A percentile compares a stretch with the other conserved stretches of the same genome.
Evolutionary conservation across 2,329 filamentous ascomycete species (phyloP).

Genomic region (Verticillium albo-atrum): DNA sequence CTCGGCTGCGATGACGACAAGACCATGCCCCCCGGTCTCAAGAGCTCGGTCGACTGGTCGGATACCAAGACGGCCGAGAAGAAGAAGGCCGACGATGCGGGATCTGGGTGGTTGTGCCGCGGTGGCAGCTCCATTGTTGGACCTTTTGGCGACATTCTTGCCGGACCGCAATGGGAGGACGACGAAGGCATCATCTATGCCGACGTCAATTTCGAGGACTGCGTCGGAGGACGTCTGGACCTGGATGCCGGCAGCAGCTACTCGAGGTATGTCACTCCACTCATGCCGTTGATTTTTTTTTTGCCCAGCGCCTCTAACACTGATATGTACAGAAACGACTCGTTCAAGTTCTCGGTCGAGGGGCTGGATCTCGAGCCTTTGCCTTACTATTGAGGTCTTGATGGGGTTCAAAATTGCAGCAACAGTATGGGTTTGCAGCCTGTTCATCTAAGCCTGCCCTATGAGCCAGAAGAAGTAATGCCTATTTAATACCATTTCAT

Average conservation of each 20-base stretch:
- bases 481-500: no score
- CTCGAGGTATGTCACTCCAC: conserved; percentile 54
- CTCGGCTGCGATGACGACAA: conserved; percentile 26
- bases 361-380: conserved; percentile 55
- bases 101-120: conserved; percentile 52
- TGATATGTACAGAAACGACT: conserved; percentile 43
- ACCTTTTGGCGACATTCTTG: conserved; percentile 74
- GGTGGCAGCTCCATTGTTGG: conserved; percentile 82
- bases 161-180: conserved; percentile 82
- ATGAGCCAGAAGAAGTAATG: no score
- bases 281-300: not conserved
- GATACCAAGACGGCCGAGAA: not conserved
- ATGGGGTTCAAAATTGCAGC: no score
- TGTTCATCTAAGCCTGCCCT: no score
- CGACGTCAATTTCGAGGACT: conserved; percentile 85
- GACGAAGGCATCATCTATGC: conserved; percentile 60
- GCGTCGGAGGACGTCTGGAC: conserved; percentile 74
- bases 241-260: conserved; percentile 84
- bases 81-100: conserved; percentile 8
- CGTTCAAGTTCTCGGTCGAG: conserved; percentile 56
- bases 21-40: not conserved
- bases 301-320: conserved; percentile 1
- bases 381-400: conserved; percentile 35
- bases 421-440: no score
- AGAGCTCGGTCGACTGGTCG: conserved; percentile 1